Conservation (phyloP, 768 basidiomycete species). For the Cystobasidium ongulense region DNA sequence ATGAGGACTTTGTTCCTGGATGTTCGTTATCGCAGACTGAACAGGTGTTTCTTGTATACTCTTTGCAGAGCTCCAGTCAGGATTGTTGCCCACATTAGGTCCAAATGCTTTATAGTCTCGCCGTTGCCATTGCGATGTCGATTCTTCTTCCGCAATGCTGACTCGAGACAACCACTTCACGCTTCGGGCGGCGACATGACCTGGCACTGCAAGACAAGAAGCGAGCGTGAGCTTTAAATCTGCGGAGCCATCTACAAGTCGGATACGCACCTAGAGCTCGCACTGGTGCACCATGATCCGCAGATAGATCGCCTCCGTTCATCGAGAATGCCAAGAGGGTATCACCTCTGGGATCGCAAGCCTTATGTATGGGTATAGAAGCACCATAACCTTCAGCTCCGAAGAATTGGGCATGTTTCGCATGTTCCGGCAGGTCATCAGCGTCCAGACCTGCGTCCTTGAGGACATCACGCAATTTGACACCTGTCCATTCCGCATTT, state of each 20-base stretch:
- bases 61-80: constrained; percentile 1
- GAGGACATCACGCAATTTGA: constrained; percentile 55
- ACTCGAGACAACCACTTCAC: constrained; percentile 37
- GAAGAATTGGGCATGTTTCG: constrained; percentile 56
- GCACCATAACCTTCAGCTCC: constrained; percentile 59
- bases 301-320: constrained; percentile 56
- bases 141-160: constrained; percentile 48
- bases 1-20: constrained; percentile 19
- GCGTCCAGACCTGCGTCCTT: constrained; percentile 42
- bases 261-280: constrained; percentile 50
- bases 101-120: constrained; percentile 62
- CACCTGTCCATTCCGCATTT: constrained; percentile 62
- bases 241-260: background rate
- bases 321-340: constrained; percentile 59
- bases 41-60: constrained; percentile 23
- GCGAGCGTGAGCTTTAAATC: background rate
- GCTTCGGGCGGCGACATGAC: constrained; percentile 35
- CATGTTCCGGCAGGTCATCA: constrained; percentile 44
- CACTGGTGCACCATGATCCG: constrained; percentile 60
- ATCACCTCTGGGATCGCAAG: constrained; percentile 50
- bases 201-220: constrained; percentile 28
- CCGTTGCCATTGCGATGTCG: constrained; percentile 64
- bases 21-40: constrained; percentile 11
- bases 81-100: constrained; percentile 41
- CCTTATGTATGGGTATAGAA: constrained; percentile 56